Base-by-base conservation (phyloP, 2,329 filamentous ascomycete genomes). In the Epichloe uncinata region DNA sequence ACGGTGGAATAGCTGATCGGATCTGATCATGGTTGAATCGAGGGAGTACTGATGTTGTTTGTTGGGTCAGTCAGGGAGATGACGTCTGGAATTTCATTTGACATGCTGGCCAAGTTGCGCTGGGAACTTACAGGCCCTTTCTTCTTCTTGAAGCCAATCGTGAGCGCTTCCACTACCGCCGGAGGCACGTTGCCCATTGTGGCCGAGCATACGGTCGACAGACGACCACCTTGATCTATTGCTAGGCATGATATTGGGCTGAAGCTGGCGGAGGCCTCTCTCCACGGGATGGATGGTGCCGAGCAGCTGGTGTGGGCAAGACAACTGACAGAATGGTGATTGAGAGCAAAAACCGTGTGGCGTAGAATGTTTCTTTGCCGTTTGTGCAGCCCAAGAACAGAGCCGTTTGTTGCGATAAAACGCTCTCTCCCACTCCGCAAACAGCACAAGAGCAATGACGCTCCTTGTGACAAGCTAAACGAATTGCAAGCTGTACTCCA, bases 1-100 rank as follows among this genome's bases (percentile, higher is more conserved):
- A 73, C 12, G 90, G 74, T 1, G 87, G 79, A 36, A 91, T 81
- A 30, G 85, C 81, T 11, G 86, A 82, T 41, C 80, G 67, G 42
- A 82, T 69, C 1, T 72, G 63, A 12, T 78, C 75, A 56, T 79
- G 73, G 57, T 73, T 72, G 56, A 82, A 77, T 13, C 71, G 72
- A 2, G 85, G 84, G 2, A 90, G 77, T 13, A 90, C 82, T 86
- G 52, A 15, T 44, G 8, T 16, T 26, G 38, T 45, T 34, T 7
- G 5, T 13, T 15, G 52, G 36, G 37, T 26, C 42, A 47, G 15
- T 22, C 12, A 44, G 46, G 46, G 49, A 5, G 40, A 37, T 3
- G 22, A 15, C 5, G n/a, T 26, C 15, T 8, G 20, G 38, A 42
- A 15, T 30, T 13, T 11, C 15, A 13, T 15, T 18, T 2, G n/a